Evolutionary conservation across 2,329 filamentous ascomycete species (phyloP).

Genomic region (Fusarium lyarnte): DNA sequence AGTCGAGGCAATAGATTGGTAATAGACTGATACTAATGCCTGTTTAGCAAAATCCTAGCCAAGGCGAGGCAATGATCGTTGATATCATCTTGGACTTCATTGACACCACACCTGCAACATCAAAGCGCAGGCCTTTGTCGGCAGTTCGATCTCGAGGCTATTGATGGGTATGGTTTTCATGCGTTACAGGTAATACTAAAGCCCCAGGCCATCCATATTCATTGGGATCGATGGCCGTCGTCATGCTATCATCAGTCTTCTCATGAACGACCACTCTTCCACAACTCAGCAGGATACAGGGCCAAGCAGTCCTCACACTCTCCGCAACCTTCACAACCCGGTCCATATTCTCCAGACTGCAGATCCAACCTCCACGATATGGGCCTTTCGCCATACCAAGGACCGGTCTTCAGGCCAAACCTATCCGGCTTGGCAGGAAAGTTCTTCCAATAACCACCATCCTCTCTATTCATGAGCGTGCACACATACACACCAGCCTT

Average conservation of each 20-base stretch:
- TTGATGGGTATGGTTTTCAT: background rate
- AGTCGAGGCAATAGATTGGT: background rate
- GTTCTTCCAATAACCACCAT: constrained; percentile 16
- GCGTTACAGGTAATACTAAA: background rate
- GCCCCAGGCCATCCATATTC: background rate
- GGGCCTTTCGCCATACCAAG: constrained; percentile 15
- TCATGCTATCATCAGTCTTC: background rate
- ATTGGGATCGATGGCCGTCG: fast-evolving
- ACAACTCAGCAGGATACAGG: constrained; percentile 25
- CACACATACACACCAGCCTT: constrained; percentile 13
- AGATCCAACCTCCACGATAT: constrained; percentile 8
- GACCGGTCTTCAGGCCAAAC: constrained; percentile 26
- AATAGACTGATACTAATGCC: background rate
- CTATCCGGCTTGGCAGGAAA: constrained; percentile 23
- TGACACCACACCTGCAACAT: background rate
- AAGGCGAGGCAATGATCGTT: background rate
- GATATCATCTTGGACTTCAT: background rate
- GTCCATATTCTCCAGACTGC: constrained; percentile 16
- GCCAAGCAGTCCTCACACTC: constrained; percentile 17
- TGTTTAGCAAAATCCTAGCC: background rate
- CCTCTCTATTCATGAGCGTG: constrained; percentile 21
- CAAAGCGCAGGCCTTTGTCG: background rate
- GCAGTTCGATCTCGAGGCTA: background rate
- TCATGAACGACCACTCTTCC: background rate
- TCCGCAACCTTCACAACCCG: constrained; percentile 24